Conservation (phyloP, 805 yeast species). For the Candida odintsovae region DNA sequence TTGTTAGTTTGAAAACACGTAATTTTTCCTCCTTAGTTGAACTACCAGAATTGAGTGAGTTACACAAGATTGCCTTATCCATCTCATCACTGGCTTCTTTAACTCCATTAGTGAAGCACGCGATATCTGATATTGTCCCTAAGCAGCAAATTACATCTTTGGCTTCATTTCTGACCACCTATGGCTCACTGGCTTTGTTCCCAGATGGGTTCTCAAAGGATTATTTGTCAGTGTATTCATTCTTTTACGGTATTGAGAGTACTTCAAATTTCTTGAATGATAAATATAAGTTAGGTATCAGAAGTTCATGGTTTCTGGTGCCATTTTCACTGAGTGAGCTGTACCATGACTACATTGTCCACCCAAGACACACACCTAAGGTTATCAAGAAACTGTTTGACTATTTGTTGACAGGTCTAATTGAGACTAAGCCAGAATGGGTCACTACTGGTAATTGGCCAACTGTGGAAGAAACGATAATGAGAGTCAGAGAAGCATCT, state of each 20-base stretch:
- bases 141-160: neutral
- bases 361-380: slow-evolving; percentile 15
- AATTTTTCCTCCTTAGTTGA: neutral
- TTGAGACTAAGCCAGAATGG: slow-evolving; percentile 13
- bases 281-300: neutral
- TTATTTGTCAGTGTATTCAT: slow-evolving; percentile 9
- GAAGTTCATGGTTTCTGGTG: slow-evolving; percentile 11
- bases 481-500: neutral
- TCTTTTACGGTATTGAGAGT: slow-evolving; percentile 10
- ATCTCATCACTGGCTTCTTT: slow-evolving; percentile 1
- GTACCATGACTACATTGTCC: slow-evolving; percentile 6
- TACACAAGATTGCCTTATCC: slow-evolving; percentile 1
- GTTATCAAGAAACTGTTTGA: slow-evolving; percentile 1
- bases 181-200: slow-evolving; percentile 4
- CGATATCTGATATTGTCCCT: neutral
- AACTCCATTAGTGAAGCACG: slow-evolving; percentile 3
- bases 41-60: neutral
- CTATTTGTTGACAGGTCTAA: slow-evolving; percentile 8
- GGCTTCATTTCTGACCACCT: slow-evolving; percentile 1
- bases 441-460: slow-evolving; percentile 9
- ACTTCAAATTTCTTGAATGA: slow-evolving; percentile 1
- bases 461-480: neutral
- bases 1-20: neutral
- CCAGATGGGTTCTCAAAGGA: slow-evolving; percentile 14
- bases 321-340: slow-evolving; percentile 16